Conservation (phyloP, 2,329 filamentous ascomycete genomes). For the Aspergillus hortae region DNA sequence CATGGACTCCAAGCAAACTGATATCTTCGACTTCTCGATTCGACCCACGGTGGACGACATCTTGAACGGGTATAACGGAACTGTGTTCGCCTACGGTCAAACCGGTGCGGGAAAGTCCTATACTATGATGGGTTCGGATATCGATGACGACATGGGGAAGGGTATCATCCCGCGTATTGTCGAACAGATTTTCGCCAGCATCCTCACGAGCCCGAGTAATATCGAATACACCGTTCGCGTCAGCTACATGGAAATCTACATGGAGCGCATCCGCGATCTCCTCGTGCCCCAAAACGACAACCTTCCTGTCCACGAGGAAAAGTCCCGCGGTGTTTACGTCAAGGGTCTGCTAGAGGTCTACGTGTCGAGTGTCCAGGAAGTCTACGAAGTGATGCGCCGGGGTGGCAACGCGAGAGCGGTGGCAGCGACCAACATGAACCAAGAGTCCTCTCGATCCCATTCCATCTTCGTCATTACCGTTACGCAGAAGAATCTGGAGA, state of each 20-base stretch:
- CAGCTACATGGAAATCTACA: slow-evolving; percentile 99
- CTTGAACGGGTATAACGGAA: slow-evolving; percentile 97
- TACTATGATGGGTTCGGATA: slow-evolving; percentile 97
- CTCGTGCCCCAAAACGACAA: slow-evolving; percentile 93
- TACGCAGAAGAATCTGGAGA: slow-evolving; percentile 96
- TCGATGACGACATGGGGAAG: slow-evolving; percentile 81
- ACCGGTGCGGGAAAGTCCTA: slow-evolving; percentile 98
- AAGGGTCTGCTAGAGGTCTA: slow-evolving; percentile 94
- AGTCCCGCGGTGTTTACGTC: slow-evolving; percentile 92
- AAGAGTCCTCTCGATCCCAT: slow-evolving; percentile 95
- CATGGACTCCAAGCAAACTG: slow-evolving; percentile 82
- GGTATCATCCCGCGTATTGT: slow-evolving; percentile 97
- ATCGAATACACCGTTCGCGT: slow-evolving; percentile 99
- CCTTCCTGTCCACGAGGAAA: slow-evolving; percentile 95
- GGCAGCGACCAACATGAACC: slow-evolving; percentile 97
- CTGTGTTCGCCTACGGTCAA: slow-evolving; percentile 97
- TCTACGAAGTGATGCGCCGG: slow-evolving; percentile 93
- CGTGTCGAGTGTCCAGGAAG: slow-evolving; percentile 90
- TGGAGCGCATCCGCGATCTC: slow-evolving; percentile 95
- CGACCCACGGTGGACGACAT: slow-evolving; percentile 95
- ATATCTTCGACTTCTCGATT: slow-evolving; percentile 98
- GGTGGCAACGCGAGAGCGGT: slow-evolving; percentile 88
- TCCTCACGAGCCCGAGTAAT: slow-evolving; percentile 82
- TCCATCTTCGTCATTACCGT: slow-evolving; percentile 98
- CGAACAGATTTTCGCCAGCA: slow-evolving; percentile 95